Base-by-base conservation (phyloP, 768 basidiomycete species). In the Ephemerocybe angulata region DNA sequence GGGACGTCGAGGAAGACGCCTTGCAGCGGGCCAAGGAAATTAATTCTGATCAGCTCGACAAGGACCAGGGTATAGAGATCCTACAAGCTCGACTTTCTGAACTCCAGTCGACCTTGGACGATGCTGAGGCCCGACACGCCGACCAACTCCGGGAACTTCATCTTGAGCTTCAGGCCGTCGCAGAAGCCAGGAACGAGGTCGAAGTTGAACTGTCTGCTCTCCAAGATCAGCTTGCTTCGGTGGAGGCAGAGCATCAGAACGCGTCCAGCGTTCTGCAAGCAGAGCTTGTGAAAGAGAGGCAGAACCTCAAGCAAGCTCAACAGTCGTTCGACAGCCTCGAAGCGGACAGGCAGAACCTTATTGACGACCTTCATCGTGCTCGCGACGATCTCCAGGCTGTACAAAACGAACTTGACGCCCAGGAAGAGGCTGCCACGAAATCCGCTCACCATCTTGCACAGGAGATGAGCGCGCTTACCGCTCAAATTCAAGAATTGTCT, bases 261-360 rank as follows among this genome's bases (percentile, higher is more conserved):
- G 43, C 44, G 17, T 19, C 22, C 19, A 33, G 42, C 24, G 47
- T 31, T 24, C 25, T 58, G 33, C 38, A 51, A 17, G 31, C 25
- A 11, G 30, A 59, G 47, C 38, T 53, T 15, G 35, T 22, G 11
- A 33, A 50, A 24, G 48, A 50, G 48, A 33, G 48, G 21, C 48
- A 50, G 30, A 50, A 2, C 31, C 48, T 30, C 19, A 33, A 50
- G 19, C 48, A 50, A 24, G 48, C 31, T 15, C 48, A 50, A 21
- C 48, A 50, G 21, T 50, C 48, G 15, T 50, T 31, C 48, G 31
- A 50, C 13, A 13, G 31, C 1, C 30, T 50, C 12, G 48, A 50
- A 22, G n/a, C 21, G 25, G 48, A 31, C 29, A n/a, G 31, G 30
- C 48, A 50, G 30, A 50, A 33, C 31, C 31, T 50, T 10, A n/a